Percentiles rank a stretch among this genome's conserved stretches.
phyloP scores from a whole-genome alignment of 2,329 filamentous ascomycete genomes.

The Penicillium griseofulvum region DNA sequence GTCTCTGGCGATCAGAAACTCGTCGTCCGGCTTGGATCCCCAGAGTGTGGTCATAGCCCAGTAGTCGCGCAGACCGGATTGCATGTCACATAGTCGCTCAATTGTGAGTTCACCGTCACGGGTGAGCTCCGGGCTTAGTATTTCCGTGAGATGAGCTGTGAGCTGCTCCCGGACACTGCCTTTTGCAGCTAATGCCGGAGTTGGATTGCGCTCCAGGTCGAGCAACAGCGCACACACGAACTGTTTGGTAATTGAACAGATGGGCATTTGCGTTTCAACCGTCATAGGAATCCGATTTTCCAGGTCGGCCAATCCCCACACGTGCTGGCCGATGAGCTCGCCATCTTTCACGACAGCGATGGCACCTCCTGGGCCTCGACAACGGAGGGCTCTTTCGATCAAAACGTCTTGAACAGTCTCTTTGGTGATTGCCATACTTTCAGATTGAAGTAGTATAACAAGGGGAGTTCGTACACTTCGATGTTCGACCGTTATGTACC shows the following conservation, averaged over 20 bases:
- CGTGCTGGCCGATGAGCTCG: conserved; percentile 37
- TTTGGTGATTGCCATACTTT: conserved; percentile 10
- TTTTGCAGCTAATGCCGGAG: conserved; percentile 27
- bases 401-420: conserved; percentile 17
- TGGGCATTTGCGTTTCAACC: conserved; percentile 40
- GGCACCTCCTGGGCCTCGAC: conserved; percentile 44
- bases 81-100: conserved; percentile 41
- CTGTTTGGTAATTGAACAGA: conserved; percentile 51
- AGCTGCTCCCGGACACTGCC: conserved; percentile 33
- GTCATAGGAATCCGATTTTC: conserved; percentile 39
- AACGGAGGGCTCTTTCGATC: conserved; percentile 18
- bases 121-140: conserved; percentile 26
- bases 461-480: background rate
- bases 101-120: conserved; percentile 34
- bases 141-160: conserved; percentile 24
- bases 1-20: conserved; percentile 38
- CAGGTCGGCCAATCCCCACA: conserved; percentile 48
- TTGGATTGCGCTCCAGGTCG: conserved; percentile 36
- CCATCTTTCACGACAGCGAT: conserved; percentile 46
- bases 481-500: background rate
- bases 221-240: conserved; percentile 42
- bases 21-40: conserved; percentile 42
- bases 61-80: conserved; percentile 48
- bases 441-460: background rate
- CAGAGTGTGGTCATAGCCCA: conserved; percentile 47